These are phyloP conservation scores for Nigrospora sphaerica DNA, from an alignment of 2,329 filamentous ascomycete species.

Conservation along the genomic window DNA sequence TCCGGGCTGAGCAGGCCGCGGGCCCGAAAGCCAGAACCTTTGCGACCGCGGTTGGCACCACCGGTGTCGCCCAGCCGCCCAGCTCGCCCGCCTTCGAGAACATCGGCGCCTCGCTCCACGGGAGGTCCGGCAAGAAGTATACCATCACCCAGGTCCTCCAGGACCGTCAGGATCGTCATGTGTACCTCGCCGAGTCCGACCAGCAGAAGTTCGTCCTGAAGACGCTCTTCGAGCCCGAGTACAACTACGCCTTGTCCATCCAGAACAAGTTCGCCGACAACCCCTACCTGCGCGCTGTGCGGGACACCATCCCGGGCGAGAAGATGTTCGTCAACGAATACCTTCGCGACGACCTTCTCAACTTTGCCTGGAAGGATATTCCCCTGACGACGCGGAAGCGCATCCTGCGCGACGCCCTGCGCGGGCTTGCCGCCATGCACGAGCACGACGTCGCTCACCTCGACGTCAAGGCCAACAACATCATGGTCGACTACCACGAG, in stretches of 20 bases:
- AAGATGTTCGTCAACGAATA: constrained; percentile 38
- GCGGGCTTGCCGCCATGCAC: constrained; percentile 28
- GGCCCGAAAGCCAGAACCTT: background rate
- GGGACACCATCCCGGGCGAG: constrained; percentile 34
- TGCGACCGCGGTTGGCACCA: background rate
- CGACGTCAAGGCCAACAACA: constrained; percentile 37
- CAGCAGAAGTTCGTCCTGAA: constrained; percentile 25
- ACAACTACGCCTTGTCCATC: constrained; percentile 24
- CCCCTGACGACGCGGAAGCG: constrained; percentile 28
- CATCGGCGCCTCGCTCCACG: constrained; percentile 4
- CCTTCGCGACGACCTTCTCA: constrained; percentile 32
- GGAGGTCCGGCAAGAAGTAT: constrained; percentile 20
- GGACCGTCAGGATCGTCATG: constrained; percentile 24
- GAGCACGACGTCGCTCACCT: constrained; percentile 28
- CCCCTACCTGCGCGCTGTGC: constrained; percentile 27
- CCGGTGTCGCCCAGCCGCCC: background rate
- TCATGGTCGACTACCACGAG: constrained; percentile 31
- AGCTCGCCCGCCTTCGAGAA: background rate
- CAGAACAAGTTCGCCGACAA: constrained; percentile 22
- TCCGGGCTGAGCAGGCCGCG: background rate
- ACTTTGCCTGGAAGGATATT: constrained; percentile 31
- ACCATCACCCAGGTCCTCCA: constrained; percentile 24
- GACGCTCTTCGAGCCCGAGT: constrained; percentile 24
- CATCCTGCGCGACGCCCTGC: constrained; percentile 33
- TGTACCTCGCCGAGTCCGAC: constrained; percentile 25